Evolutionary conservation across 495 filamentous ascomycete genomes (phyloP), one percentile per base, ranked within the genome.

Genomic region (Penicillium parvum): DNA sequence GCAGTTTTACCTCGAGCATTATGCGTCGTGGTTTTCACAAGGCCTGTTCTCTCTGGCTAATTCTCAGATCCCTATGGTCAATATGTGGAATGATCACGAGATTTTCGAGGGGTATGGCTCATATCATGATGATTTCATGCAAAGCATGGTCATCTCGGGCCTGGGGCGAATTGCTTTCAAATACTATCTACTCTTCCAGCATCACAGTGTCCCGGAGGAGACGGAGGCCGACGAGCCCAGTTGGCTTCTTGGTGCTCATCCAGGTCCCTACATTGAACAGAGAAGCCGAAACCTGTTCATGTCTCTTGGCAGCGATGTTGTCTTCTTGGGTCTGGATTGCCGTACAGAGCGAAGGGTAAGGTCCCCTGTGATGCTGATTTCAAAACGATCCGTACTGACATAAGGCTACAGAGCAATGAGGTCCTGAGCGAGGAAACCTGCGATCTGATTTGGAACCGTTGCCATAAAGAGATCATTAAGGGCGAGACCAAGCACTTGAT

Each of bases 151-250:
- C 10, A 94, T 98, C 53, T 84, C 81, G 2, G 92, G 92, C 3
- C 63, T 98, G 27, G 92, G 92, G 7, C 83, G 83, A 34, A 79
- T 96, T 34, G 92, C 91, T 1, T 96, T 91, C 74, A 98, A 97
- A 60, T 96, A 96, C 57, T 98, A 98, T 56, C 81, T 98, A 80
- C 75, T 98, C 5, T 98, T 97, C 69, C 92, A 98, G 63, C 92
- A 98, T 55, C 92, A 98, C 61, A 92, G 83, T 52, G 71, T 91
- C 15, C 72, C 76, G 0, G 79, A 84, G 11, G 91, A 96, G 63
- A 84, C 79, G 1, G 80, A 90, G 49, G 67, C 77, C 42, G 76
- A 87, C 11, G 92, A 98, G 60, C 89, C 90, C 7, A 95, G 86
- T 60, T 98, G 94, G 94, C 61, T 90, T 19, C 70, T 96, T 11